Evolutionary conservation across 805 yeast species (phyloP), one percentile per base, ranked within the genome.

Genomic region (Myxozyma vanderwaltii): DNA sequence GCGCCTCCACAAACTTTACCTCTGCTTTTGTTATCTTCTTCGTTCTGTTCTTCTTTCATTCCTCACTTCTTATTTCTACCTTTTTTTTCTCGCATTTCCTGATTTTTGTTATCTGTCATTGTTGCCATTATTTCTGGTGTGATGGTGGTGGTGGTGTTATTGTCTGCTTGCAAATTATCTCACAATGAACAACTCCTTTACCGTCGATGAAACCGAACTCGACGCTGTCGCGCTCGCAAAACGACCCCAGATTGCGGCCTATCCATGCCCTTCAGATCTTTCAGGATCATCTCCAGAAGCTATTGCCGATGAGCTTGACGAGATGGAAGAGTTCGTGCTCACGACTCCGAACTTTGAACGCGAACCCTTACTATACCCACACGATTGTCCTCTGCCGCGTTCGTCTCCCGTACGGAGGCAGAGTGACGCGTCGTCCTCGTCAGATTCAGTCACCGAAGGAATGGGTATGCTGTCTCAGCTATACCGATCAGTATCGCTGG

Each of bases 401-500:
- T 24, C 51, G 15, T 8, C 26, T 7, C 27, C 51, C 10, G 40
- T 4, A n/a, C 39, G 27, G 35, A 21, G 54, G 29, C 38, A 8
- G 10, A n/a, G 45, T 19, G 23, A 26, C 24, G 31, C 31, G 21
- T 29, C 51, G 7, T 51, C 48, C 8, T 24, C 46, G 15, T 15
- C 44, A 1, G 39, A 31, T 17, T 27, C 24, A n/a, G 10, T 17
- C n/a, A 40, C 29, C 47, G 29, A 29, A 26, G 48, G 35, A 5
- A 4, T 35, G 1, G 43, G 50, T 26, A 21, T 19, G 43, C 45
- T 54, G 21, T 47, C 47, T 33, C 39, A 36, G 26, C 44, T 57
- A 4, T 57, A 57, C 41, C 56, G 61, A 21, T 44, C 61, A 6
- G 41, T 51, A 8, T 57, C 61, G 5, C 33, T n/a, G 12, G 56